A percentile compares a stretch with the other conserved stretches of the same genome.
phyloP scores from a whole-genome alignment of 192 early-diverging fungal species.

The Haplosporangium gracile region DNA sequence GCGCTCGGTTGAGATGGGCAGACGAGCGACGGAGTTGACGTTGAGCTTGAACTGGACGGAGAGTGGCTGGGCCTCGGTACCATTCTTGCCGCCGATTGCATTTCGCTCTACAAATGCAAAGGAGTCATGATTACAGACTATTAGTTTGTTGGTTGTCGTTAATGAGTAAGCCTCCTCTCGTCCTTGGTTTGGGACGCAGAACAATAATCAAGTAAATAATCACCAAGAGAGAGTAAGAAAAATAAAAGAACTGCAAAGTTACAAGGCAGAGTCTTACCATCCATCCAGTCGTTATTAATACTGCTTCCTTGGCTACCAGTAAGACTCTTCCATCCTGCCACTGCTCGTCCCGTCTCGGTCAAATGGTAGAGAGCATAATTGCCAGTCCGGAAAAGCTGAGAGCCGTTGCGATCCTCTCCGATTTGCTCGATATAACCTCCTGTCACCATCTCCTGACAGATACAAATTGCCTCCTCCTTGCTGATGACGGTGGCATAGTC shows the following conservation, averaged over 20 bases:
- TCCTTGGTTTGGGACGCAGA: conserved; percentile 1
- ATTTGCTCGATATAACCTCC: conserved; percentile 61
- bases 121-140: conserved; percentile 14
- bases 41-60: conserved; percentile 45
- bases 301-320: conserved; percentile 16
- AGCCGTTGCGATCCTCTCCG: conserved; percentile 19
- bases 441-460: conserved; percentile 60
- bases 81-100: conserved; percentile 17
- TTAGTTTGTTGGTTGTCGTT: conserved; percentile 27
- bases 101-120: conserved; percentile 26
- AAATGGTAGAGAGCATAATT: conserved; percentile 54
- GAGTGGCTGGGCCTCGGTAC: conserved; percentile 17
- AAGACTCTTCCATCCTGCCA: conserved; percentile 53
- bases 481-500: conserved; percentile 65
- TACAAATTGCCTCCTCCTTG: conserved; percentile 60
- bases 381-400: conserved; percentile 36
- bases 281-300: conserved; percentile 47
- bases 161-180: conserved; percentile 22
- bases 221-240: not conserved
- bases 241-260: not conserved
- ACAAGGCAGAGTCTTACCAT: conserved; percentile 20
- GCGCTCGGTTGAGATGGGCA: conserved; percentile 33
- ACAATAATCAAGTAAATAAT: not conserved
- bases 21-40: conserved; percentile 17
- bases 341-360: conserved; percentile 40